Conservation (phyloP, 768 basidiomycete species). For the Podaxis rugospora region DNA sequence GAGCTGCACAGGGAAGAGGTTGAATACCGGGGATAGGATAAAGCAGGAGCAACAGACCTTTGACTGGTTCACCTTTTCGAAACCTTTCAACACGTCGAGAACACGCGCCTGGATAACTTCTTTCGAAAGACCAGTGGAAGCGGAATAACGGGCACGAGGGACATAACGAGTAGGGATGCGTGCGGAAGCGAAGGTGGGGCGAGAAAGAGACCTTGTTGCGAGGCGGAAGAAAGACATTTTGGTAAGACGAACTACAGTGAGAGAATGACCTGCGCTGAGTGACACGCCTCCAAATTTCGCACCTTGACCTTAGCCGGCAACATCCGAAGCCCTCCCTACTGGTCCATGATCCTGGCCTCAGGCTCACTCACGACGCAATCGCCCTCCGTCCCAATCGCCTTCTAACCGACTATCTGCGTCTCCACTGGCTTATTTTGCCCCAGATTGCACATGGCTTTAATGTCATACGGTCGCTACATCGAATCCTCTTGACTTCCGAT, state of each 20-base stretch:
- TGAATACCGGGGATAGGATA: background rate
- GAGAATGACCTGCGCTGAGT: conserved; percentile 1
- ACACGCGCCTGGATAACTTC: conserved; percentile 72
- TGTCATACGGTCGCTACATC: background rate
- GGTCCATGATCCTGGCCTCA: background rate
- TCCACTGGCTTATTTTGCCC: too few species aligned
- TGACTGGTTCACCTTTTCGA: conserved; percentile 79
- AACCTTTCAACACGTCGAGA: conserved; percentile 78
- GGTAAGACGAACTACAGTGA: conserved; percentile 7
- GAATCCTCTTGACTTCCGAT: background rate
- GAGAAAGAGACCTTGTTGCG: conserved; percentile 42
- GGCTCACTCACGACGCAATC: background rate
- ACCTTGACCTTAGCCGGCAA: conserved; percentile 8
- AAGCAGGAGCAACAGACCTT: conserved; percentile 44
- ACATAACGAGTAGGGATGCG: conserved; percentile 33
- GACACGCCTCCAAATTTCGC: conserved; percentile 3
- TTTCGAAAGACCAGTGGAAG: conserved; percentile 59
- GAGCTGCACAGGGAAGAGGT: conserved; percentile 43
- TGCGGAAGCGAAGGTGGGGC: conserved; percentile 31
- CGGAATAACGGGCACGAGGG: conserved; percentile 55
- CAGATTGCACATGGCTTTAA: background rate
- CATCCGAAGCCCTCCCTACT: background rate
- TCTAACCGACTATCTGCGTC: conserved; percentile 7
- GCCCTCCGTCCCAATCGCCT: background rate
- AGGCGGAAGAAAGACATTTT: conserved; percentile 56